Base-by-base conservation (phyloP, 116 monocot genomes). In the Posidonia oceanica region DNA sequence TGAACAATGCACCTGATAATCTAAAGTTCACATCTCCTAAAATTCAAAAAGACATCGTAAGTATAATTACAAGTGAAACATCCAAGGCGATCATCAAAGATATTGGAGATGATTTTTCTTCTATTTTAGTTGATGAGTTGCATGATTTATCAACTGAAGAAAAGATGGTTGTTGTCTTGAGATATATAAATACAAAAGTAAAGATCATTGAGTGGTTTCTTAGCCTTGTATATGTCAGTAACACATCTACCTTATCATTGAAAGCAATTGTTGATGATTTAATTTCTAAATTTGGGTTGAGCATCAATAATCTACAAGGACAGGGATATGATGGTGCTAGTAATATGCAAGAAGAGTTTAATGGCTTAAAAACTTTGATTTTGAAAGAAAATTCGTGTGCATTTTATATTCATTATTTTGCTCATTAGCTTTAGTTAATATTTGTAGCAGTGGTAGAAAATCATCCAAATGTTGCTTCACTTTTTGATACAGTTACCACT, bases 11-110 rank as follows among this genome's bases (percentile, higher is more conserved):
- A 52, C 39, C 3, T 29, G 2, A 63, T 4, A 63, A 73, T 64
- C 13, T 60, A 36, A 71, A 59, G 5, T 4, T 70, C 6, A 36
- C 17, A 11, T 8, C 59, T 57, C 16, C 2, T 36, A 55, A 40
- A 18, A 71, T 71, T 40, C 7, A 71, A 71, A 61, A 60, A 59
- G 17, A 71, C 13, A 71, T 59, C 60, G n/a, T 61, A 3, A 71
- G 36, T 71, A 14, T 8, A 16, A 59, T 2, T 71, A 7, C 58
- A n/a, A n/a, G n/a, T n/a, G 16, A 39, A 21, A 56, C n/a, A 56
- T 55, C 16, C 13, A 0, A 55, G 53, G 40, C 60, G 21, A 57
- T 59, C 40, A 18, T 37, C 3, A 58, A 58, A 41, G 39, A 39
- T 0, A 21, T 71, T 17, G 0, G 10, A 29, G 29, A 29, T 29